Base-by-base conservation (phyloP, 2,329 filamentous ascomycete species). In the Nothomitra cinnamomea region DNA sequence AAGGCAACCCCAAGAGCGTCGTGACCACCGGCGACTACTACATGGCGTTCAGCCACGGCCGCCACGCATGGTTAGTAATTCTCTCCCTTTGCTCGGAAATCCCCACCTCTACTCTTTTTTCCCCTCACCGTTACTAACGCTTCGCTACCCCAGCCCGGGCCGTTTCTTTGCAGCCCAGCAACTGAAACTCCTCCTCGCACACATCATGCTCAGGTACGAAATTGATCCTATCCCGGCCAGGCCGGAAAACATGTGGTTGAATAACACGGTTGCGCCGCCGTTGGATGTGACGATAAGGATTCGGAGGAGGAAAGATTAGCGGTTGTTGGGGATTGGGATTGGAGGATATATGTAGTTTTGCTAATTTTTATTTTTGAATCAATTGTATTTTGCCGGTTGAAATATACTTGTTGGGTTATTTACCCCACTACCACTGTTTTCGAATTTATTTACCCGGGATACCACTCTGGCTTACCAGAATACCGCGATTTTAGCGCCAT, bases 161-260 rank as follows among this genome's bases (percentile, higher is more conserved):
- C 60, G 67, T 10, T 69, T 69, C 62, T 69, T 69, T 52, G 66
- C 67, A n/a, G 58, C 65, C 3, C 64, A 66, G 51, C 65, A 69
- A 57, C 59, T 69, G 32, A 69, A 70, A 59, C 62, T 67, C 36
- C 58, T 64, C 12, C 54, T 68, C 24, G 62, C 61, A 1, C 62
- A 66, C 52, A 65, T 68, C 17, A 61, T 63, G 3, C 28, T 63
- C 17, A 60, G 63, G 3, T 69, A 66, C 53, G 65, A 69, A 48
- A 65, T 70, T 52, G 62, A 67, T 57, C 53, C 57, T 0, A 57
- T 63, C 36, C 50, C 57, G 3, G 47, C 54, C 40, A 58, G 66
- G n/a, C 64, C 64, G 1, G 57, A 59, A 7, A 66, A 66, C 56
- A 38, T 61, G 25, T 66, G 62, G 62, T 60, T 65, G 47, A 61